phyloP scores from a whole-genome alignment of 208 protist species.

The Perkinsela sp. region DNA sequence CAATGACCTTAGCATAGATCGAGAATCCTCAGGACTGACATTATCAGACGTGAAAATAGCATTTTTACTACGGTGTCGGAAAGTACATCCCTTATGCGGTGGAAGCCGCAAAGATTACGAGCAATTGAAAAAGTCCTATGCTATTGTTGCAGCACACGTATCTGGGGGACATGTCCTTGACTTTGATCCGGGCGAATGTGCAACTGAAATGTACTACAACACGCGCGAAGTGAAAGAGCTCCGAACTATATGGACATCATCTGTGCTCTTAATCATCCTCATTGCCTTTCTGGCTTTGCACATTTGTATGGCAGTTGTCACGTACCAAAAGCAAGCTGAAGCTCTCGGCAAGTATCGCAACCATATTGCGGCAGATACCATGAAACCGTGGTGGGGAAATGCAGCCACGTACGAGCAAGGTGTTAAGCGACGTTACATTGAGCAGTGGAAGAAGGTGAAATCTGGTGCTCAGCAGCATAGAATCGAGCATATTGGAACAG shows the following conservation, averaged over 20 bases:
- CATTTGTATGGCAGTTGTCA: background rate
- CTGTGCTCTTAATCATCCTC: background rate
- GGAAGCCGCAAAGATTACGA: background rate
- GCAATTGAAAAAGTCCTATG: background rate
- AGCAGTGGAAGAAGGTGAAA: conserved; percentile 37
- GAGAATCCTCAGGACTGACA: background rate
- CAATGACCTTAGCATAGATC: background rate
- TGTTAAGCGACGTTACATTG: conserved; percentile 57
- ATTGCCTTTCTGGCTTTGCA: background rate
- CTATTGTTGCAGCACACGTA: background rate
- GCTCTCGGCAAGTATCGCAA: conserved; percentile 4
- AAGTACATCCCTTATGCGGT: background rate
- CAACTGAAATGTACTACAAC: background rate
- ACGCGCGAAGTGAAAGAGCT: background rate
- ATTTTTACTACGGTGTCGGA: background rate
- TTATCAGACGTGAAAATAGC: background rate
- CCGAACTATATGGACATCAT: background rate
- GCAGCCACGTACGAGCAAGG: conserved; percentile 49
- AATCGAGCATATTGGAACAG: conserved; percentile 25
- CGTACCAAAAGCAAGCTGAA: background rate
- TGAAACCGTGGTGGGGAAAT: conserved; percentile 61
- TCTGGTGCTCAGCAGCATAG: conserved; percentile 22
- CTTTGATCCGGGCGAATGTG: background rate
- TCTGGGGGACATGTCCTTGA: background rate
- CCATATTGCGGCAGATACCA: conserved; percentile 34